Base-by-base conservation (phyloP, 352 stramenopile species). In the Phytopythium mirpurense region DNA sequence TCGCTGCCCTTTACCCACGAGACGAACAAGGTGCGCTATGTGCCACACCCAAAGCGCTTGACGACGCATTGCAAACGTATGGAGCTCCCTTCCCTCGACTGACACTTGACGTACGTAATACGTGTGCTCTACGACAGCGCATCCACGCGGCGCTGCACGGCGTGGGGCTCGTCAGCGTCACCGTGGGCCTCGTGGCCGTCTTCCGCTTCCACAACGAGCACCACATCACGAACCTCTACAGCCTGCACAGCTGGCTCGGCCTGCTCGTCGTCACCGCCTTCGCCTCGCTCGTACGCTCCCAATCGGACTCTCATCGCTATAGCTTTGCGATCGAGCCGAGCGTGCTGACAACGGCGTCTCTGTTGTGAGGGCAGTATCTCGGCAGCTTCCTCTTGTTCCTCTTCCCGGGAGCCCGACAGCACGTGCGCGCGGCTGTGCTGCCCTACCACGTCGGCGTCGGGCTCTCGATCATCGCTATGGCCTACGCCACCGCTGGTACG, bases 181-280 rank as follows among this genome's bases (percentile, higher is more conserved):
- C 85, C 2, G 51, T 88, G 18, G 85, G 81, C 8, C 56, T 67
- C 15, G 56, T 91, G 36, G 85, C 85, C 0, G 83, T 95, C 46
- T 93, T 95, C 46, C 76, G 78, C 38, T 95, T 89, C 65, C 83
- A 95, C 72, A 90, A 91, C 48, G 85, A 93, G 44, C 83, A 90
- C 60, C 66, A 62, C 21, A 94, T 94, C 60, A 87, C 72, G 21
- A 94, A 95, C 54, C 51, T 95, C 26, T 93, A 93, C 68, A 92
- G 79, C 53, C 68, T 94, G 11, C 85, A 95, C 74, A 93, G 83
- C 53, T 95, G 83, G 85, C 45, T 95, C n/a, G 85, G 85, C 36
- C 54, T 94, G 24, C 38, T 67, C 16, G 83, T 78, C 27, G 59
- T 86, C 48, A 67, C 90, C 40, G 48, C 86, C 32, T 87, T 90